Percentiles rank a stretch among this genome's conserved stretches.
Conservation (phyloP, 495 filamentous ascomycete genomes). For the Durotheca rogersii region DNA sequence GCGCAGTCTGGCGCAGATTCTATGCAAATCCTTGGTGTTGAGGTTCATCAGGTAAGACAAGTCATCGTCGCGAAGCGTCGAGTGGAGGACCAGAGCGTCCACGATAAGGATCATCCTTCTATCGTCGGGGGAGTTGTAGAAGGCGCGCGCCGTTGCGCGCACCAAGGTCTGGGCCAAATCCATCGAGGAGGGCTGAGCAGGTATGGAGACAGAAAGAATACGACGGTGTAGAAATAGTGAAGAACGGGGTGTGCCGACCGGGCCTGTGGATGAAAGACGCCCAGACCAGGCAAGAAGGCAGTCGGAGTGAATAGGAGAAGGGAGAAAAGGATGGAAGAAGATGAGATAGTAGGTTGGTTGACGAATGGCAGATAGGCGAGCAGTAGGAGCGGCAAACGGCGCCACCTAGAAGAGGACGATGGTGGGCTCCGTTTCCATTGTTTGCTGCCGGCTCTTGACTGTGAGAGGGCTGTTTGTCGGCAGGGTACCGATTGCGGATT, state of each 20-base stretch:
- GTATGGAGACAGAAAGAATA: not conserved
- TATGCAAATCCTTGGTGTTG: conserved; percentile 85
- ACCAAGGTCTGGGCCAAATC: conserved; percentile 86
- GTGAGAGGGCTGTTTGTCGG: too few relatives aligned
- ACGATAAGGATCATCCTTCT: conserved; percentile 85
- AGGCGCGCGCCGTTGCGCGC: conserved; percentile 83
- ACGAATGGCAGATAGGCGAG: too few relatives aligned
- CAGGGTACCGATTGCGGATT: too few relatives aligned
- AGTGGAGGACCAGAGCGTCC: conserved; percentile 90
- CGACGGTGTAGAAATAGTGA: not conserved
- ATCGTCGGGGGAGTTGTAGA: conserved; percentile 63
- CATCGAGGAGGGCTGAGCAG: conserved; percentile 50
- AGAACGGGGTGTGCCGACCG: not conserved
- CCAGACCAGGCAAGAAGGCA: too few relatives aligned
- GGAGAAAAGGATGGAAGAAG: not conserved
- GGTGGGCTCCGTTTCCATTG: conserved; percentile 8
- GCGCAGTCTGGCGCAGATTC: conserved; percentile 75
- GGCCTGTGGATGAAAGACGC: too few relatives aligned
- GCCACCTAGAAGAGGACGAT: conserved; percentile 6
- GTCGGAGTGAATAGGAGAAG: not conserved
- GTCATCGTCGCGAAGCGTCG: conserved; percentile 83
- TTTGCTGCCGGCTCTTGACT: not conserved
- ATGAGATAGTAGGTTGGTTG: not conserved
- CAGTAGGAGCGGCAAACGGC: conserved; percentile 5
- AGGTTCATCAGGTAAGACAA: conserved; percentile 80